Conservation (phyloP, 768 basidiomycete genomes). For the Kockovaella imperatae region DNA sequence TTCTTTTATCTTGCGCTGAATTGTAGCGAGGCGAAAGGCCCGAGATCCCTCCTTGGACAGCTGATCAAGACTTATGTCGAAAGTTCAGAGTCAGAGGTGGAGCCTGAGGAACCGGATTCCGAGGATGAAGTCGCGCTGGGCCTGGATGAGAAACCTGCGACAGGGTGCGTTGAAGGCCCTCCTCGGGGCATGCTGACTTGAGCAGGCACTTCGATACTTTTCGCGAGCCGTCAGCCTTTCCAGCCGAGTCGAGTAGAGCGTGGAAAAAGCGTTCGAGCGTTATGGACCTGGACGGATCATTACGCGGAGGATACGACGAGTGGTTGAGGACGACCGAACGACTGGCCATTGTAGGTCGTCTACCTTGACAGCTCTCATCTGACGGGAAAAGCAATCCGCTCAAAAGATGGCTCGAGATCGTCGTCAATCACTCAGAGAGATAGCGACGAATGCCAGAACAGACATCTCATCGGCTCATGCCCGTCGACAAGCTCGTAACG, state of each 20-base stretch:
- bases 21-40: background rate
- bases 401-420: conserved; percentile 18
- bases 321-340: conserved; percentile 34
- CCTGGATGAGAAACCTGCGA: conserved; percentile 7
- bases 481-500: conserved; percentile 16
- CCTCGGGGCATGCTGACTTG: background rate
- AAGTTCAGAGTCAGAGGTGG: conserved; percentile 9
- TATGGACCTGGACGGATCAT: conserved; percentile 1
- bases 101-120: conserved; percentile 14
- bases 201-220: background rate
- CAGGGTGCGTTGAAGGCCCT: conserved; percentile 1
- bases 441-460: conserved; percentile 21
- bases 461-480: conserved; percentile 14
- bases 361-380: background rate
- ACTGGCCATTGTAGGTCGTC: conserved; percentile 27
- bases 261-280: background rate
- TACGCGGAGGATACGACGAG: conserved; percentile 21
- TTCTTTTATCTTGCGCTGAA: background rate
- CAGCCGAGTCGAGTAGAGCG: background rate
- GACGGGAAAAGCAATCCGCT: conserved; percentile 15
- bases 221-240: background rate
- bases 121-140: conserved; percentile 23
- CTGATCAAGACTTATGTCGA: background rate
- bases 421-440: conserved; percentile 15
- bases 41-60: background rate